Evolutionary conservation across 805 yeast genomes (phyloP).

Genomic region (Schwanniomyces sp.): DNA sequence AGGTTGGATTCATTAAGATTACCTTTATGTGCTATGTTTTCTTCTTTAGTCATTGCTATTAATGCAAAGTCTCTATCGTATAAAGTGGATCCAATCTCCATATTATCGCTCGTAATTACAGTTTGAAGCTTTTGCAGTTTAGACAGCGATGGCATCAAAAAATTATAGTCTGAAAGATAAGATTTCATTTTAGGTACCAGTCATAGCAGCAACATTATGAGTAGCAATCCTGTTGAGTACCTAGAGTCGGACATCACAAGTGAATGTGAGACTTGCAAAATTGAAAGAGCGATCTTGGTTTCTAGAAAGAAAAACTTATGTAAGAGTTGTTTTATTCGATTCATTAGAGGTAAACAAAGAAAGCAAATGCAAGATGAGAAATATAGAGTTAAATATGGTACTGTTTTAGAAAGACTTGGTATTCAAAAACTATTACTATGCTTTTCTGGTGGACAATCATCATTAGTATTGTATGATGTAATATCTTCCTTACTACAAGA

Average conservation of each 20-base stretch:
- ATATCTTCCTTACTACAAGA: constrained; percentile 58
- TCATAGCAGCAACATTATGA: neutral
- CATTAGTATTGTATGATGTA: constrained; percentile 69
- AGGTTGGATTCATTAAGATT: neutral
- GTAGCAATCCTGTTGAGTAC: constrained; percentile 9
- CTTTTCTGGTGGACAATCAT: constrained; percentile 65
- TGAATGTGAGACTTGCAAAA: constrained; percentile 52
- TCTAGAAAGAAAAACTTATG: constrained; percentile 71
- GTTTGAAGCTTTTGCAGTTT: neutral
- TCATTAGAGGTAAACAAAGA: constrained; percentile 76
- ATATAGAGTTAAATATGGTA: constrained; percentile 68
- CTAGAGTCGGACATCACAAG: constrained; percentile 1
- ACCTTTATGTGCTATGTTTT: neutral
- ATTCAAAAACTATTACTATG: constrained; percentile 55
- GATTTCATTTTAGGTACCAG: neutral
- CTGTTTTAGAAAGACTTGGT: constrained; percentile 28
- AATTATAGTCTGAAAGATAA: neutral
- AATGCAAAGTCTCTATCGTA: neutral
- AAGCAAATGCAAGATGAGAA: constrained; percentile 72
- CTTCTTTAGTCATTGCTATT: neutral
- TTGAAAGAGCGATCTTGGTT: constrained; percentile 37
- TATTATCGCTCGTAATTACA: neutral
- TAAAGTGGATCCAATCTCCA: neutral
- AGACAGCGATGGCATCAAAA: neutral
- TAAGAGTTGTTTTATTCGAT: constrained; percentile 64